Evolutionary conservation across 2,329 filamentous ascomycete species (phyloP), one percentile per base, ranked within the genome.

Genomic region (Thielaviopsis ethacetica): DNA sequence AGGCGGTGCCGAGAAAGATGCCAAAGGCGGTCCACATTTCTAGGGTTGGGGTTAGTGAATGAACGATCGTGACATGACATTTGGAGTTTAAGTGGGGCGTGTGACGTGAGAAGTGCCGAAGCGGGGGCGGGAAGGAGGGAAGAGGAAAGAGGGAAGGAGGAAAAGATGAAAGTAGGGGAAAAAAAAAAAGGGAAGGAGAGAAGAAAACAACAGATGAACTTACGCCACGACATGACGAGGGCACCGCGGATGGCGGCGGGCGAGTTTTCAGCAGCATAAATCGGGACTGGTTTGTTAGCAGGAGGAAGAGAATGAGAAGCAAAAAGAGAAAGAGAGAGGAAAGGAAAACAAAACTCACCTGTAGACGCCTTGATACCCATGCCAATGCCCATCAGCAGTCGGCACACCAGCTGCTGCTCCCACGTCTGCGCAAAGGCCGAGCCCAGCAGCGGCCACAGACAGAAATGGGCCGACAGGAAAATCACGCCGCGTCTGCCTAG

Each of bases 401-500:
- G 69, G 27, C 49, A 51, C n/a, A 75, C 70, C 49, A 81, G 73
- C 2, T 84, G 71, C 64, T 84, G 73, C 9, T 68, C 69, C 80
- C 82, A 86, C 41, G 69, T 79, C 63, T 83, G 80, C 9, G 75
- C 74, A 17, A 80, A 65, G 0, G 76, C 82, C 63, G 76, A 79
- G 24, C 82, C 82, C 63, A 86, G 79, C 1, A 80, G 78, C 1
- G 82, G 71, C 12, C 84, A 64, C 1, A 85, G 69, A 63, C 79
- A 84, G 66, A 86, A 83, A 63, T 83, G 70, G 13, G 78, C 80
- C 6, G 77, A 76, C 53, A 83, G 67, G 66, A 85, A 85, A 62
- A 86, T 86, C 53, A 80, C 78, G 12, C 82, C 82, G 13, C 84
- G 75, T 62, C 84, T 80, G 15, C 83, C 84, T 59, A 86, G 79